Evolutionary conservation across 768 basidiomycete species (phyloP), one percentile per base, ranked within the genome.

Genomic region (Boletus rufocinnamomeus): DNA sequence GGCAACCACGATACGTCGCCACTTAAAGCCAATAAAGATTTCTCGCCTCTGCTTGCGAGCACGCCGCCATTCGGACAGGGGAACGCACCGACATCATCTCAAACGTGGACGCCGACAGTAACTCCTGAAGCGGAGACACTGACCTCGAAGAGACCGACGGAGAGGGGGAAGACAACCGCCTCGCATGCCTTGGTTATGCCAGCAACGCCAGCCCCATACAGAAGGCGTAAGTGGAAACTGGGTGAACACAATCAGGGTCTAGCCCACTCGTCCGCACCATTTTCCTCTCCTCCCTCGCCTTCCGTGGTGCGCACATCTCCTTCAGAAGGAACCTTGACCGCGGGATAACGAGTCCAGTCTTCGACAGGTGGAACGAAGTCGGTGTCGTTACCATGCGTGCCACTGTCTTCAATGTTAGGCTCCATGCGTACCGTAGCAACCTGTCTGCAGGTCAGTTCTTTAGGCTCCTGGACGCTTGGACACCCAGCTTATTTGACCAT

Each of bases 381-480:
- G 13, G 21, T 30, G 2, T 56, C 58, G 7, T 61, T 52, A 30
- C 54, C 66, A 11, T 48, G 53, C 6, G 30, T 5, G 30, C 66
- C 66, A 38, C 53, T 72, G 7, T 62, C 70, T 46, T 71, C 69
- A 19, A 62, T 72, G 63, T 32, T 70, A 11, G 61, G 52, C 23
- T 53, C 63, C 35, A 57, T 72, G 58, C 64, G 64, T 35, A 52
- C 53, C 23, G 25, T 25, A 2, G 25, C 49, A 40, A 9, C 40
- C 17, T 63, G 21, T 30, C 41, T 48, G 25, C 63, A 52, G 25
- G 11, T 19, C 23, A 40, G 32, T 27, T 32, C 46, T 44, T 54
- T 17, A 16, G 35, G 54, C 16, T 34, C 30, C 17, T 44, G 47
- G 1, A 46, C 4, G 2, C n/a, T 35, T 17, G 25, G 35, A 14